phyloP scores from a whole-genome alignment of 2,329 filamentous ascomycete species.

The Eutypa lata region DNA sequence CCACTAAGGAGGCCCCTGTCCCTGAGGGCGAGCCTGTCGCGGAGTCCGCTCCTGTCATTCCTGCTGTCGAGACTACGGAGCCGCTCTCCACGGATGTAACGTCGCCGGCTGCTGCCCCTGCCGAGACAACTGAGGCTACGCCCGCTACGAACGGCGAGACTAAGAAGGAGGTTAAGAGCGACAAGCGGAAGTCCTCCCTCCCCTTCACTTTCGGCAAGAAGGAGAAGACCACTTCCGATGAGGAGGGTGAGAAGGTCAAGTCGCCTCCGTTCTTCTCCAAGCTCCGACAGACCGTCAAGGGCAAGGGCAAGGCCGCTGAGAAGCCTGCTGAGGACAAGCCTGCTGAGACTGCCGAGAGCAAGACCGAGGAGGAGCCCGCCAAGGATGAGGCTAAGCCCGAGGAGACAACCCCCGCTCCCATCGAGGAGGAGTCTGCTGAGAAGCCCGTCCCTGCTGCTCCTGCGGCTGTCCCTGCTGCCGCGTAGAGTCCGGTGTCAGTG shows the following conservation, averaged over 20 bases:
- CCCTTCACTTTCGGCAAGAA: conserved; percentile 79
- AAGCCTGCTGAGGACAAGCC: conserved; percentile 24
- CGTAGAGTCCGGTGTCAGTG: conserved; percentile 20
- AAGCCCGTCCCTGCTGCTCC: conserved; percentile 23
- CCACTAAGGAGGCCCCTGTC: conserved; percentile 41
- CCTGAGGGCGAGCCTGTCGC: conserved; percentile 33
- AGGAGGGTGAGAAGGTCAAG: conserved; percentile 59
- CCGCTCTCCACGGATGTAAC: conserved; percentile 54
- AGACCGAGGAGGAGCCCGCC: conserved; percentile 8
- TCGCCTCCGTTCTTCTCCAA: conserved; percentile 57
- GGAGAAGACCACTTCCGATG: conserved; percentile 58
- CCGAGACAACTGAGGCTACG: conserved; percentile 44
- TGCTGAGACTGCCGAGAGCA: conserved; percentile 18
- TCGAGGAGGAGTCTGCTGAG: conserved; percentile 22
- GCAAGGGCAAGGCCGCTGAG: conserved; percentile 27
- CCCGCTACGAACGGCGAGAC: conserved; percentile 50
- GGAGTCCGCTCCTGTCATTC: conserved; percentile 56
- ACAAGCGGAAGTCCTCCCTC: conserved; percentile 79
- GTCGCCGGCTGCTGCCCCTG: conserved; percentile 42
- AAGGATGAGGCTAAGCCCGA: conserved; percentile 15
- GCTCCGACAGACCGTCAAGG: conserved; percentile 40
- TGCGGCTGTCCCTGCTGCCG: conserved; percentile 31
- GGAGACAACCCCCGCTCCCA: conserved; percentile 4
- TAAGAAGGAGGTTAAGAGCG: conserved; percentile 63
- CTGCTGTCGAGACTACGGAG: conserved; percentile 55